Percentiles rank a stretch among this genome's conserved stretches.
Conservation (phyloP, 331 rosid species). For the Pyracantha coccinea region DNA sequence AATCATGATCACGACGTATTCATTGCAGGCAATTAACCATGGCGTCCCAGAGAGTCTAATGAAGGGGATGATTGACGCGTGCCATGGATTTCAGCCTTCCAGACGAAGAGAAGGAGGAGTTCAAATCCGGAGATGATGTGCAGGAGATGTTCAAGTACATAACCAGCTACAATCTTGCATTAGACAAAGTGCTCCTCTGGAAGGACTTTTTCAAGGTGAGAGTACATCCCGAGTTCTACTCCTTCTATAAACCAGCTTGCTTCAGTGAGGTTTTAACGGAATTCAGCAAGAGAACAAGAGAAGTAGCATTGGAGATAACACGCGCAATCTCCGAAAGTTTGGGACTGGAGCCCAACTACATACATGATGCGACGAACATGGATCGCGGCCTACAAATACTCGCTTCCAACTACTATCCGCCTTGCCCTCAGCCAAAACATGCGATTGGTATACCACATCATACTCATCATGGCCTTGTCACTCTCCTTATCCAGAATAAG, state of each 20-base stretch:
- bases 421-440: not conserved
- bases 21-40: not conserved
- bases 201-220: conserved; percentile 5
- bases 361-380: not conserved
- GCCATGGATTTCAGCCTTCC: conserved; percentile 15
- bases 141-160: not conserved
- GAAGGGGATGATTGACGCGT: not conserved
- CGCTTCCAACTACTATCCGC: not conserved
- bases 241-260: not conserved
- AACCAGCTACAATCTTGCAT: not conserved
- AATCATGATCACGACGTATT: not conserved
- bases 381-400: not conserved
- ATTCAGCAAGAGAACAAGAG: not conserved
- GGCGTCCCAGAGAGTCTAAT: conserved; percentile 11
- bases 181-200: not conserved
- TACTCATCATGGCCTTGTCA: not conserved
- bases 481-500: not conserved
- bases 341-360: not conserved
- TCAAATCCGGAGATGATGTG: not conserved
- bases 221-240: not conserved
- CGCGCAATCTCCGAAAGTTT: not conserved
- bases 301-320: not conserved
- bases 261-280: not conserved
- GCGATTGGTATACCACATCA: not conserved
- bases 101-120: conserved; percentile 23